A percentile compares a stretch with the other conserved stretches of the same genome.
Evolutionary conservation across 306 rosid genomes (phyloP).

Genomic region (Prosopis cineraria): DNA sequence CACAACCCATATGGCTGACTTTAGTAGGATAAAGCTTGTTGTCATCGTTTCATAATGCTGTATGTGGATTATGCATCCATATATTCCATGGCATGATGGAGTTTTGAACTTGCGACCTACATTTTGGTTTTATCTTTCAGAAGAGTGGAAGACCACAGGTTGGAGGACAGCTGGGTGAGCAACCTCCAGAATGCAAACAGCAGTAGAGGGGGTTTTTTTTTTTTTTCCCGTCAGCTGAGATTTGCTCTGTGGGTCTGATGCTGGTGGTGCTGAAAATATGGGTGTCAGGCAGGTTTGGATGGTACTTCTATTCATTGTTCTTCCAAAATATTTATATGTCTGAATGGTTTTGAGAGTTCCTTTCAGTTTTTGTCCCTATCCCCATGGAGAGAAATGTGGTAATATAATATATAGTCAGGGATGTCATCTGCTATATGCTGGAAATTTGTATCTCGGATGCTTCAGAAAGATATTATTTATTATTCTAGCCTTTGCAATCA

Average conservation of each 20-base stretch:
- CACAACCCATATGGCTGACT: neutral
- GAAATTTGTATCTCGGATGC: slow-evolving; percentile 36
- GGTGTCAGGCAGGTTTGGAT: slow-evolving; percentile 52
- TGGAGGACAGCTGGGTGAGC: slow-evolving; percentile 63
- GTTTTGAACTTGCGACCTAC: neutral
- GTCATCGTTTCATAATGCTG: neutral
- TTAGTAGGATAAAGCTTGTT: neutral
- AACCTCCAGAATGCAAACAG: slow-evolving; percentile 96
- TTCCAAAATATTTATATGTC: slow-evolving; percentile 15
- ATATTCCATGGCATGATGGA: neutral
- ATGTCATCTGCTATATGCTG: slow-evolving; percentile 41
- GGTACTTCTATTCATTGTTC: slow-evolving; percentile 42
- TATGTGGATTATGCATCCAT: neutral
- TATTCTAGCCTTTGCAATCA: slow-evolving; percentile 1
- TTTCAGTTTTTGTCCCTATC: slow-evolving; percentile 25
- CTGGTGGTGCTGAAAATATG: slow-evolving; percentile 34
- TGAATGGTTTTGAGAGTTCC: slow-evolving; percentile 38
- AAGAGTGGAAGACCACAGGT: slow-evolving; percentile 61
- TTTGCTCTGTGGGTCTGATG: slow-evolving; percentile 32
- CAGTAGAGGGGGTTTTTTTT: slow-evolving; percentile 65
- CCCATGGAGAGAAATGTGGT: slow-evolving; percentile 18
- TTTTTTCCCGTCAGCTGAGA: slow-evolving; percentile 12
- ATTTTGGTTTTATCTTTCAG: slow-evolving; percentile 38
- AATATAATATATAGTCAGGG: slow-evolving; percentile 36
- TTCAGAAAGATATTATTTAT: neutral